Base-by-base conservation (phyloP, 2,329 filamentous ascomycete genomes). In the Alternaria viburni region DNA sequence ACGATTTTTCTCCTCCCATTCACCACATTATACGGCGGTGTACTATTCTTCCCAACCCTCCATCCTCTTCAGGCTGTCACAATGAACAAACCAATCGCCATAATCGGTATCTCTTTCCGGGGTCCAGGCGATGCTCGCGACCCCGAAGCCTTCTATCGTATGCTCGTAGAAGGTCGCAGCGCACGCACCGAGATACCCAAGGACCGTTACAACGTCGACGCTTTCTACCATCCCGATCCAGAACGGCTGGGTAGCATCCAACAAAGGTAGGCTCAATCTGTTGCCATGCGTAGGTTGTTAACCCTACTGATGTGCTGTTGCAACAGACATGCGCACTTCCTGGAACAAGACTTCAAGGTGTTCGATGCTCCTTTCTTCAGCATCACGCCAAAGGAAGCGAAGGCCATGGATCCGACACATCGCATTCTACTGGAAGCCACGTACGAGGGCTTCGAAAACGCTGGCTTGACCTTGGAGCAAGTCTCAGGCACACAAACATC, bases 371-470 rank as follows among this genome's bases (percentile, higher is more conserved):
- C 61, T 0, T 77, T 77, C 68, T 76, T 76, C 56, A 57, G 60
- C 15, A 59, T 76, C 11, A 62, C 68, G 3, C 43, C 61, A 3
- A 57, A 54, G 6, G 71, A 74, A 15, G 74, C 72, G 4, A 59
- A 55, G 6, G 57, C 68, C 17, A 74, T 76, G 63, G 73, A 77
- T 41, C 74, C 74, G 2, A 67, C 74, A 11, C 68, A 74, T 12
- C 71, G 75, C 12, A 65, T 72, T n/a, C 57, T 73, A 6, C 61
- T 77, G 4, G 75, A 77, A 54, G 62, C 67, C 2, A 65, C 67
- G 5, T 78, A 74, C 21, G 77, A 81, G 64, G 77, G 79, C 3
- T 65, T 86, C 1, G 80, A 81, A 52, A 77, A 73, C 60, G 77
- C 68, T 23, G 75, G 73, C 15, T 15, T 65, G 15, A 47, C 36